A percentile compares a stretch with the other conserved stretches of the same genome.
Conservation (phyloP, 2,329 filamentous ascomycete species). For the Madurella mycetomatis region DNA sequence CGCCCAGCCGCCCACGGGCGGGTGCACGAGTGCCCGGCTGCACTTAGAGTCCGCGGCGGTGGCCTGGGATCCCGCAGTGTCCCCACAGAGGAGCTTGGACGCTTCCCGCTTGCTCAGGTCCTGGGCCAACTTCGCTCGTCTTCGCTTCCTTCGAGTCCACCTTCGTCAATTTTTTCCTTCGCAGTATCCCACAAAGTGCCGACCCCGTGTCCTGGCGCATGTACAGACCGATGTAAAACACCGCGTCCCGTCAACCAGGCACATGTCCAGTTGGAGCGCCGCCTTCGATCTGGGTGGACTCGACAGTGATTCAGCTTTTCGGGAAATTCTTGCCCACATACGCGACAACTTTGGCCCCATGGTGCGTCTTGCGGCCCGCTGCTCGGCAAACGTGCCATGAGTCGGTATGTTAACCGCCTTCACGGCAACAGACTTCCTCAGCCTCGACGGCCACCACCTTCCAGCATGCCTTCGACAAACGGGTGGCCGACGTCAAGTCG, state of each 20-base stretch:
- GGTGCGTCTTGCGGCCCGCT: constrained; percentile 20
- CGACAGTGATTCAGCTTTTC: constrained; percentile 24
- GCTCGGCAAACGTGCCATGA: not conserved
- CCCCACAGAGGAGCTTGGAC: constrained; percentile 14
- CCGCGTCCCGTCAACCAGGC: constrained; percentile 10
- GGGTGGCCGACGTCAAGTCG: constrained; percentile 77
- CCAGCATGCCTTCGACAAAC: constrained; percentile 71
- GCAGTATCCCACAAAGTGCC: constrained; percentile 12
- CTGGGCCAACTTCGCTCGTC: constrained; percentile 10
- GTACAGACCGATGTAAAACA: constrained; percentile 25
- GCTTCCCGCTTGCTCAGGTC: constrained; percentile 9
- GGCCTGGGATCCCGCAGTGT: not conserved
- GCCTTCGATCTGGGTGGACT: constrained; percentile 16
- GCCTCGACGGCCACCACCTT: constrained; percentile 67
- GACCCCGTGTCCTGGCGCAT: constrained; percentile 6
- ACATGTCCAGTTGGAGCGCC: constrained; percentile 30
- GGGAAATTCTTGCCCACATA: constrained; percentile 26
- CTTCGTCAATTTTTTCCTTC: constrained; percentile 13
- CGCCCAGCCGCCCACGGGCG: too few species aligned
- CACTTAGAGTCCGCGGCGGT: constrained; percentile 5
- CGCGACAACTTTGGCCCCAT: constrained; percentile 26
- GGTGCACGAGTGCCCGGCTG: not conserved
- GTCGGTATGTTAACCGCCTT: constrained; percentile 11
- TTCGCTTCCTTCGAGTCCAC: constrained; percentile 13
- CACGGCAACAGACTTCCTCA: constrained; percentile 56